Evolutionary conservation across 306 rosid genomes (phyloP).

Genomic region (Cicer bijugum): DNA sequence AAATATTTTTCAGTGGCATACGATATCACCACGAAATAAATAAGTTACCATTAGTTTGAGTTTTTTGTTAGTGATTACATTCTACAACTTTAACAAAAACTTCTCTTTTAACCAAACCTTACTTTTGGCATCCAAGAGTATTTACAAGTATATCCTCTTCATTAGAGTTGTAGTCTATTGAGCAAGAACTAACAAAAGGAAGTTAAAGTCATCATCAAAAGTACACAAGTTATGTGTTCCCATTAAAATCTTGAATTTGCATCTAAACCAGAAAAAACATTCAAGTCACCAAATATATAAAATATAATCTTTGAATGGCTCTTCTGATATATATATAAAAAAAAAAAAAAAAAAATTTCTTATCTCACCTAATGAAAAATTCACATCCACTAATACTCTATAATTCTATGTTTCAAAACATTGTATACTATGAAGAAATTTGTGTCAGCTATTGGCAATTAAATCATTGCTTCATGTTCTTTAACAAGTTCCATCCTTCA

Average conservation of each 20-base stretch:
- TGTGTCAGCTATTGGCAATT: neutral
- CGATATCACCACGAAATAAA: too few species aligned
- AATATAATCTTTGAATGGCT: conserved; percentile 28
- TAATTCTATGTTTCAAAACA: conserved; percentile 31
- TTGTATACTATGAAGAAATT: conserved; percentile 21
- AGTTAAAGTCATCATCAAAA: too few species aligned
- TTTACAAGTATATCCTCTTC: too few species aligned
- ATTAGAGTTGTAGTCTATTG: too few species aligned
- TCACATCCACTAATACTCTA: conserved; percentile 33
- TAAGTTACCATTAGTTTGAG: too few species aligned
- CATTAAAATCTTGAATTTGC: conserved; percentile 10
- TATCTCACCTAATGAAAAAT: conserved; percentile 30
- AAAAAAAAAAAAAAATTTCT: neutral
- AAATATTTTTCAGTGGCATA: too few species aligned
- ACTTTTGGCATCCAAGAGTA: too few species aligned
- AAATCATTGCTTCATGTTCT: conserved; percentile 36
- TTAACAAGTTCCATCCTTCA: conserved; percentile 57
- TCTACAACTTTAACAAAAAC: too few species aligned
- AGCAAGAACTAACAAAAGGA: too few species aligned
- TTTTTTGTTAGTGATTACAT: too few species aligned
- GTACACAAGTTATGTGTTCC: too few species aligned
- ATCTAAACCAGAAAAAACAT: conserved; percentile 1
- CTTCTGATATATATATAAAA: neutral
- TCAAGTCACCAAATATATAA: neutral
- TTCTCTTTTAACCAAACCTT: too few species aligned